Conservation (phyloP, 1,284 basidiomycete genomes). For the Malassezia sympodialis region DNA sequence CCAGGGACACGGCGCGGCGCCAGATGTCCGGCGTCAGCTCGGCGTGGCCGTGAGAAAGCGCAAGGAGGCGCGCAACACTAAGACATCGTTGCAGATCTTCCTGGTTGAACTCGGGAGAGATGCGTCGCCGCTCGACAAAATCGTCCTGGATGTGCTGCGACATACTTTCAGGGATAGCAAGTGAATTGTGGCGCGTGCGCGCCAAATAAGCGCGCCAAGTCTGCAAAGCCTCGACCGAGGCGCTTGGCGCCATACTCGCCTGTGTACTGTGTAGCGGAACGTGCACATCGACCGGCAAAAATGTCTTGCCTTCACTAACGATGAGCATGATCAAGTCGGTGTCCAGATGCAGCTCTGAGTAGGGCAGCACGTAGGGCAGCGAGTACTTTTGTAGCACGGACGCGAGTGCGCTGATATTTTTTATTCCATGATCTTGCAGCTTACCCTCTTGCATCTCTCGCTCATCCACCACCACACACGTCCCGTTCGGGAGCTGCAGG, state of each 20-base stretch:
- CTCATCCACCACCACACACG: slow-evolving; percentile 61
- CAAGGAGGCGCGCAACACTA: slow-evolving; percentile 26
- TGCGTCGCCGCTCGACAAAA: slow-evolving; percentile 30
- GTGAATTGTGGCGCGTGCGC: slow-evolving; percentile 23
- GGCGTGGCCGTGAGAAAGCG: slow-evolving; percentile 22
- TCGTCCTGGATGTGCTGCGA: slow-evolving; percentile 37
- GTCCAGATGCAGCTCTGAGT: slow-evolving; percentile 62
- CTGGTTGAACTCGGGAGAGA: slow-evolving; percentile 19
- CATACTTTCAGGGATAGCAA: slow-evolving; percentile 29
- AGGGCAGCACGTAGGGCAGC: slow-evolving; percentile 70
- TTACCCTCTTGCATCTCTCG: slow-evolving; percentile 59
- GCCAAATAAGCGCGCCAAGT: slow-evolving; percentile 20
- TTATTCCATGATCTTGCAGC: slow-evolving; percentile 55
- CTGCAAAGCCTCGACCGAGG: slow-evolving; percentile 12
- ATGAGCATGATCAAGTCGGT: slow-evolving; percentile 63
- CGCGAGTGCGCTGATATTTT: slow-evolving; percentile 62
- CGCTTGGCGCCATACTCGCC: slow-evolving; percentile 15
- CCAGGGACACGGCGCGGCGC: slow-evolving; percentile 24
- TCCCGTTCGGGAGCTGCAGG: slow-evolving; percentile 62
- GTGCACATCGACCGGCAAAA: slow-evolving; percentile 45
- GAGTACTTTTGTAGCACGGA: slow-evolving; percentile 61
- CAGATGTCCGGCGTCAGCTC: slow-evolving; percentile 24
- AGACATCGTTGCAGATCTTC: slow-evolving; percentile 34
- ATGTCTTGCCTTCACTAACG: slow-evolving; percentile 57
- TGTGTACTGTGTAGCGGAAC: slow-evolving; percentile 18